A percentile compares a stretch with the other conserved stretches of the same genome.
Conservation (phyloP, 176 grass and related monocot genomes). For the Areca catechu region DNA sequence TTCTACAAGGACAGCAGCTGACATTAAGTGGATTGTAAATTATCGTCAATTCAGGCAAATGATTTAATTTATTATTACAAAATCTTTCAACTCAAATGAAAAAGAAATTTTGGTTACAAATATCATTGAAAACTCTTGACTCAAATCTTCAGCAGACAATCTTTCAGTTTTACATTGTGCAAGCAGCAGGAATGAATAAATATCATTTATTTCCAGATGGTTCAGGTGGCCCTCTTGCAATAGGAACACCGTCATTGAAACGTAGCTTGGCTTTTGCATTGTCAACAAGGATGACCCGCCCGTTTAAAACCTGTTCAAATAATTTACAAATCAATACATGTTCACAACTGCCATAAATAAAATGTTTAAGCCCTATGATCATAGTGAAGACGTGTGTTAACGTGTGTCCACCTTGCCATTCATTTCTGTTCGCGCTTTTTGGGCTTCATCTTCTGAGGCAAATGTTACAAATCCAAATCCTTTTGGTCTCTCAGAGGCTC, state of each 20-base stretch:
- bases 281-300: constrained; percentile 52
- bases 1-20: no score
- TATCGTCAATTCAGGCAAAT: no score
- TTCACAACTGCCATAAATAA: no score
- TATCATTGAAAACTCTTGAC: no score
- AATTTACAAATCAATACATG: background rate
- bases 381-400: background rate
- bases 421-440: constrained; percentile 50
- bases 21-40: no score
- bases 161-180: no score
- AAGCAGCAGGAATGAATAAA: background rate
- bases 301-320: constrained; percentile 34
- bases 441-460: constrained; percentile 47
- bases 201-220: background rate
- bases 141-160: no score
- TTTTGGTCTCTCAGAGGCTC: constrained; percentile 35
- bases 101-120: no score
- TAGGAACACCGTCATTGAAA: constrained; percentile 9
- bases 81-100: no score
- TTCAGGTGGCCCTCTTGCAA: constrained; percentile 22
- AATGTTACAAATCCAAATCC: constrained; percentile 90
- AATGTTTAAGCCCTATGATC: background rate
- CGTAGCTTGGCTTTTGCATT: constrained; percentile 31
- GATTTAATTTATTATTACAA: no score
- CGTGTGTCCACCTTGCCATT: constrained; percentile 58